Evolutionary conservation across 352 stramenopile species (phyloP), one percentile per base, ranked within the genome.

Genomic region (Phytophthora ramorum): DNA sequence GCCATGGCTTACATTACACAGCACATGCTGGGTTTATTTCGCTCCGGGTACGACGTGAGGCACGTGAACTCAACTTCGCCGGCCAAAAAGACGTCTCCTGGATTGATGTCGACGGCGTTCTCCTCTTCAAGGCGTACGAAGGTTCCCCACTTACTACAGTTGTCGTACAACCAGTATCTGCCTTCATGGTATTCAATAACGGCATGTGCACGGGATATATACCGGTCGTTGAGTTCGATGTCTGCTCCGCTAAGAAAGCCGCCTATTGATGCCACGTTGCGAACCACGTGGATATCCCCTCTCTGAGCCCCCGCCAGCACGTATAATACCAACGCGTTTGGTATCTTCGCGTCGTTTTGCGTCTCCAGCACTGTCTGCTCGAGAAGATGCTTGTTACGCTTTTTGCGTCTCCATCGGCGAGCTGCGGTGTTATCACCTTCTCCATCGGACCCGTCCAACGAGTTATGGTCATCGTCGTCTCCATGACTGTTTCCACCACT

Each of bases 21-120:
- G 54, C 84, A 92, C 34, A 79, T 69, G 10, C 78, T 75, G 10
- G 61, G 73, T 45, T 86, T 87, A 55, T 90, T 88, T 0, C 80
- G 71, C 4, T 87, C 79, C 7, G 81, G 81, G 17, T 88, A 90
- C 1, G 80, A 71, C 9, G 69, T 78, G 30, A 94, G 76, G 38
- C 85, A 89, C 16, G 81, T 92, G 59, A 94, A 94, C 46, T 94
- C 85, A 32, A 92, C 72, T 52, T 94, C 85, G 0, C 83, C 85
- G 0, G 83, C 77, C 30, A 90, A 62, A 35, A 94, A 91, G 10
- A 89, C 68, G 58, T 92, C 80, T n/a, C 85, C 83, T 2, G 83
- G 78, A 17, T 81, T 76, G 41, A 91, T 77, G 28, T 90, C 74
- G 20, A 89, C 79, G 10, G 55, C 69, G 55, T 90, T 80, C 49